A percentile compares a stretch with the other conserved stretches of the same genome.
Evolutionary conservation across 352 stramenopile genomes (phyloP).

Genomic region (Thalassiosira livingstoniorum): DNA sequence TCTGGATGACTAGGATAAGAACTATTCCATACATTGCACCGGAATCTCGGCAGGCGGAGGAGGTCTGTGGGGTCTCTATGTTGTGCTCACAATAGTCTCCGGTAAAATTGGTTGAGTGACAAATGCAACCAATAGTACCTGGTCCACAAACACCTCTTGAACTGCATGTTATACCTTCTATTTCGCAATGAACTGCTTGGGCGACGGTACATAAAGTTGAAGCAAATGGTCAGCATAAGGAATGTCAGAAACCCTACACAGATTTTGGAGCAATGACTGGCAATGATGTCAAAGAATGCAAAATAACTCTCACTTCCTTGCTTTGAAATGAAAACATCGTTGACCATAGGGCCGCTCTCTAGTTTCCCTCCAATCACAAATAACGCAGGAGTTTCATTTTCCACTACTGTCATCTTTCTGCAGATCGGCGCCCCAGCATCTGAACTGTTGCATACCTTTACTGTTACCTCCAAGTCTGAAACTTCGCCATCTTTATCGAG

Average conservation of each 20-base stretch:
- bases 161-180: slow-evolving; percentile 51
- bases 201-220: background rate
- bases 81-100: slow-evolving; percentile 49
- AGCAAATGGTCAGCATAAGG: background rate
- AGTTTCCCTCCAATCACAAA: slow-evolving; percentile 71
- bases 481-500: slow-evolving; percentile 44
- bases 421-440: slow-evolving; percentile 12
- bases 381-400: slow-evolving; percentile 42
- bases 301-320: slow-evolving; percentile 43
- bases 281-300: background rate
- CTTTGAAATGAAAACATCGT: slow-evolving; percentile 59
- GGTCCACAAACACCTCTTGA: slow-evolving; percentile 41
- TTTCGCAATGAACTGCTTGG: slow-evolving; percentile 51
- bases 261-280: too few species aligned
- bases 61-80: background rate
- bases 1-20: too few species aligned
- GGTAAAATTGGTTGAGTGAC: slow-evolving; percentile 43
- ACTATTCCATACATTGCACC: too few species aligned
- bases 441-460: slow-evolving; percentile 27
- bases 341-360: slow-evolving; percentile 50
- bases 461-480: slow-evolving; percentile 11
- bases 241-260: background rate
- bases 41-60: too few species aligned
- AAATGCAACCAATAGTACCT: slow-evolving; percentile 52
- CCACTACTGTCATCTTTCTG: slow-evolving; percentile 8